Evolutionary conservation across 345 rosid genomes (phyloP), one percentile per base, ranked within the genome.

Genomic region (Lumnitzera littorea): DNA sequence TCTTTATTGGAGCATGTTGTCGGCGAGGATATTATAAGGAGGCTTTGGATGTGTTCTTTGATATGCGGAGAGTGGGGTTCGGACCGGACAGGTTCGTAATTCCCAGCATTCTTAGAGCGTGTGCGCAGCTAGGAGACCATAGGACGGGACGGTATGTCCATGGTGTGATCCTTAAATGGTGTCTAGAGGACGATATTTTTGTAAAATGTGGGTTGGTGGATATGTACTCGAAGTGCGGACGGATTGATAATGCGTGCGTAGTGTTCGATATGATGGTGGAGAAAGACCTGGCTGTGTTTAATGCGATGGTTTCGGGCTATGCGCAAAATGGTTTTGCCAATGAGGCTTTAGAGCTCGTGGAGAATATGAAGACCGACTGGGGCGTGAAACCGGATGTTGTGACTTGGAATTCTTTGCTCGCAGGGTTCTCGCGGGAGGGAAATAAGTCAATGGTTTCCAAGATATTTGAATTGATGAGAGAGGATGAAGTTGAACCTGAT

Each of bases 241-340:
- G 63, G 16, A 67, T 85, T 11, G 75, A 61, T 15, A 71, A 65
- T 49, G 89, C 89, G 4, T 75, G 69, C 69, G 64, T 29, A 46
- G 83, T 77, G 51, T 87, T 92, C 12, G 84, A 83, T 64, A 69
- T 31, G 57, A 73, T 75, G 76, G 63, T 15, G 29, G 73, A 62
- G 73, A 82, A 78, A 46, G 92, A 92, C 77, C 63, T 84, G 71
- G 91, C 80, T 24, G 71, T 80, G 7, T 70, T 84, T 71, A 87
- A 92, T 65, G 86, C 90, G 58, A 60, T 92, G 85, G 74, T 87
- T 61, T 85, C 89, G 0, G 91, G 96, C 15, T 92, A 74, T 68
- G 81, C 74, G 61, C 88, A 69, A 36, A 65, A 74, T 12, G 82
- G 87, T 53, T 70, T 64, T 63, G 57, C 71, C 46, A 61, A 63